Conservation (phyloP, 495 filamentous ascomycete genomes). For the Amniculicola lignicola region DNA sequence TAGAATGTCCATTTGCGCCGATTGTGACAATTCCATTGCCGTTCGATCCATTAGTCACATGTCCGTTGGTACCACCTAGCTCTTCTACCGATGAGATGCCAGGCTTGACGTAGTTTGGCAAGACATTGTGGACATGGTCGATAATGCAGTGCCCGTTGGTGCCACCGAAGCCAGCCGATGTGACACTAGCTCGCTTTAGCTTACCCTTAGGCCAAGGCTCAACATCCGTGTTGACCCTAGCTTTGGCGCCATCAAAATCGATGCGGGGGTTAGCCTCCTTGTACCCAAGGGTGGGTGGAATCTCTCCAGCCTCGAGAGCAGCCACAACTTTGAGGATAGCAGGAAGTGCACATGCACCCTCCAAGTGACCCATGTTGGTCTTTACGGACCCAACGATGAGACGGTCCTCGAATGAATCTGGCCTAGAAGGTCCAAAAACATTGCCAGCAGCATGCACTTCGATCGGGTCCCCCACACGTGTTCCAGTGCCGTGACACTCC, state of each 20-base stretch:
- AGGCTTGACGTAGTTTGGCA: background rate
- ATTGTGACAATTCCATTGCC: background rate
- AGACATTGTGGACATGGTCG: slow-evolving; percentile 9
- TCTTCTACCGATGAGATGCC: background rate
- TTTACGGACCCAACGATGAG: slow-evolving; percentile 47
- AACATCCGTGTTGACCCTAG: slow-evolving; percentile 5
- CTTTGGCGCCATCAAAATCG: slow-evolving; percentile 10
- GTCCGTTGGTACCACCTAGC: background rate
- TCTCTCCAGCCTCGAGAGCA: background rate
- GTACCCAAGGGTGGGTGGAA: slow-evolving; percentile 11
- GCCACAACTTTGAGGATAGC: slow-evolving; percentile 47
- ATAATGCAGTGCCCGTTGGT: slow-evolving; percentile 23
- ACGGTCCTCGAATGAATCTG: background rate
- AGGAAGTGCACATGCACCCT: slow-evolving; percentile 48
- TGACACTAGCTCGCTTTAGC: slow-evolving; percentile 13
- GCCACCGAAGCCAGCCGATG: slow-evolving; percentile 26
- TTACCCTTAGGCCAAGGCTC: slow-evolving; percentile 21
- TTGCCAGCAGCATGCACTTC: slow-evolving; percentile 4
- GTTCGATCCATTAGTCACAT: no score
- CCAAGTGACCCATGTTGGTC: slow-evolving; percentile 51
- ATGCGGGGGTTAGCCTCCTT: slow-evolving; percentile 11
- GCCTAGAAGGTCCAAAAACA: background rate
- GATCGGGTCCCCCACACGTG: slow-evolving; percentile 11
- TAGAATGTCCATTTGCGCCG: background rate
- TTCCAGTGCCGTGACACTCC: slow-evolving; percentile 24